These are phyloP conservation scores for Sporisorium reilianum DNA, from an alignment of 1,284 basidiomycete species.

Conservation along the genomic window DNA sequence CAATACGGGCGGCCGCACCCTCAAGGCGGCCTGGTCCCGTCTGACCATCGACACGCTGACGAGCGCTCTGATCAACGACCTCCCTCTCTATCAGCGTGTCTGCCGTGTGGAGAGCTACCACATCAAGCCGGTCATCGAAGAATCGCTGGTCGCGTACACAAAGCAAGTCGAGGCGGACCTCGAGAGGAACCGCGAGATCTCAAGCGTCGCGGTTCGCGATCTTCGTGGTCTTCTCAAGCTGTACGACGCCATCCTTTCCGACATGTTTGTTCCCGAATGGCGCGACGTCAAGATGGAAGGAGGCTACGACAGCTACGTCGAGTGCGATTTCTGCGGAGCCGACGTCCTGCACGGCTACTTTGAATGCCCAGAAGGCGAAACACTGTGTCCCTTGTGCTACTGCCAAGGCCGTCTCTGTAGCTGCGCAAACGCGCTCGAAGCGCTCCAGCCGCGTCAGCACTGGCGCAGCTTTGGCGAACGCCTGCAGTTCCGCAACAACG, in stretches of 20 bases:
- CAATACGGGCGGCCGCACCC: slow-evolving; percentile 32
- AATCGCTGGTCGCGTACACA: slow-evolving; percentile 23
- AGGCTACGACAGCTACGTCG: slow-evolving; percentile 35
- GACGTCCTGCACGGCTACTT: slow-evolving; percentile 43
- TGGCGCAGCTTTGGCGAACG: slow-evolving; percentile 36
- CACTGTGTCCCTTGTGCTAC: slow-evolving; percentile 47
- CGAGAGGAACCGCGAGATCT: not conserved
- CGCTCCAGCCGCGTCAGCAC: slow-evolving; percentile 36
- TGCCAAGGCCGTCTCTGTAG: slow-evolving; percentile 42
- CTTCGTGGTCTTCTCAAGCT: slow-evolving; percentile 29
- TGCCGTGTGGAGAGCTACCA: slow-evolving; percentile 29
- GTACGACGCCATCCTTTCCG: slow-evolving; percentile 41
- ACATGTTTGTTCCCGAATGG: slow-evolving; percentile 43
- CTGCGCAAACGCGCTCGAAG: slow-evolving; percentile 21
- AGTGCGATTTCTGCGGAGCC: slow-evolving; percentile 53
- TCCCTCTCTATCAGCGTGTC: slow-evolving; percentile 42
- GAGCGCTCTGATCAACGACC: slow-evolving; percentile 26
- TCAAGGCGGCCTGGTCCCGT: slow-evolving; percentile 41
- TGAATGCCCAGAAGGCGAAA: slow-evolving; percentile 36
- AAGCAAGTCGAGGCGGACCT: slow-evolving; percentile 3
- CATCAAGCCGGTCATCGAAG: slow-evolving; percentile 32
- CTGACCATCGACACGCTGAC: slow-evolving; percentile 28
- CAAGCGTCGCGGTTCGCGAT: slow-evolving; percentile 8
- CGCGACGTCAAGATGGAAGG: slow-evolving; percentile 21
- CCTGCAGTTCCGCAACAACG: slow-evolving; percentile 30